Percentiles rank a stretch among this genome's conserved stretches.
Conservation (phyloP, 2,329 filamentous ascomycete species). For the Venturia effusa region DNA sequence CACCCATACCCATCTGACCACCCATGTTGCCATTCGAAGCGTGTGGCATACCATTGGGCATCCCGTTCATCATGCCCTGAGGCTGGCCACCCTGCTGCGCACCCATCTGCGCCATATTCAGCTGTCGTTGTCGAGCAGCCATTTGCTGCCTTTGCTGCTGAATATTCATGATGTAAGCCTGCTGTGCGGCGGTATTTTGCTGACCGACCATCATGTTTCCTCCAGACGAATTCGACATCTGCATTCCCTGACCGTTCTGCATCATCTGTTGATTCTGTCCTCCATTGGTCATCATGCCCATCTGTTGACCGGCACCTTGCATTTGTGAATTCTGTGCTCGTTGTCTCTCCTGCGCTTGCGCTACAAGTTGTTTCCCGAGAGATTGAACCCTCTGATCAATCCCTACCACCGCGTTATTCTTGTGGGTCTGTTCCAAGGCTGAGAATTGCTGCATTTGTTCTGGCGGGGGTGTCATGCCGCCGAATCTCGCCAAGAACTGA, state of each 20-base stretch:
- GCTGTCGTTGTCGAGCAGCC: conserved; percentile 8
- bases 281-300: conserved; percentile 20
- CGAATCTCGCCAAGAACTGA: conserved; percentile 6
- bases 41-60: conserved; percentile 7
- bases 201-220: neutral
- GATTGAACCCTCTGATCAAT: neutral
- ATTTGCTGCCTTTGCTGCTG: conserved; percentile 23
- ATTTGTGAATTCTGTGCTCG: neutral
- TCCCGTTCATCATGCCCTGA: conserved; percentile 6
- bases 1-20: neutral
- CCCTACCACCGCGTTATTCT: neutral
- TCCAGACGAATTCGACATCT: conserved; percentile 11
- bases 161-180: conserved; percentile 17
- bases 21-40: neutral
- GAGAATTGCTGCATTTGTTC: neutral
- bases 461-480: neutral
- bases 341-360: conserved; percentile 14
- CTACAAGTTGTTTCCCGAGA: conserved; percentile 17
- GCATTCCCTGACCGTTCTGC: conserved; percentile 5
- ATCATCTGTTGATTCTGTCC: conserved; percentile 11
- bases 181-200: conserved; percentile 6
- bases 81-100: conserved; percentile 2
- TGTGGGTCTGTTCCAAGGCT: neutral
- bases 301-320: conserved; percentile 16
- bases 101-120: conserved; percentile 14